These are phyloP conservation scores for Nigrospora osmanthi DNA, from an alignment of 2,329 filamentous ascomycete genomes.

Conservation along the genomic window DNA sequence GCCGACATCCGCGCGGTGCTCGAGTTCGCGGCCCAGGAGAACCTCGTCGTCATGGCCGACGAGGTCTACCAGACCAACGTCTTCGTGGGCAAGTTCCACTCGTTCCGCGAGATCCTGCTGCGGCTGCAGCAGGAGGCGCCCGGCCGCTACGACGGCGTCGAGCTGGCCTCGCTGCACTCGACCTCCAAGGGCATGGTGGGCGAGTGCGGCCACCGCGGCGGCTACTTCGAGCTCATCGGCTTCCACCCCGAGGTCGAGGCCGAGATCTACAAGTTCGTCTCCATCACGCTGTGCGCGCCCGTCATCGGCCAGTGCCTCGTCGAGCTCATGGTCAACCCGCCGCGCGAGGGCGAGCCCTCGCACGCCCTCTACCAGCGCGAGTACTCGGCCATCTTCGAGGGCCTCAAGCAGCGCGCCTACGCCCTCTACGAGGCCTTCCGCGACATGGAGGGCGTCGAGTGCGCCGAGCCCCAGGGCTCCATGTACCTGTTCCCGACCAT, in stretches of 20 bases:
- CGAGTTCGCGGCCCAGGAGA: constrained; percentile 76
- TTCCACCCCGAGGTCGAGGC: constrained; percentile 80
- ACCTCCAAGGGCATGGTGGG: constrained; percentile 98
- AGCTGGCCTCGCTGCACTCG: constrained; percentile 87
- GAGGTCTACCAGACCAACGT: constrained; percentile 99
- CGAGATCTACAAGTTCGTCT: constrained; percentile 98
- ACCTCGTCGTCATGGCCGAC: constrained; percentile 85
- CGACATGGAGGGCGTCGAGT: constrained; percentile 93
- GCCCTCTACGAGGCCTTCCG: constrained; percentile 87
- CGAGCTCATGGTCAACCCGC: constrained; percentile 97
- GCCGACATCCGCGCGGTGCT: constrained; percentile 79
- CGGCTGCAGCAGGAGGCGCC: constrained; percentile 68
- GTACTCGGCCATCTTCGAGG: constrained; percentile 74
- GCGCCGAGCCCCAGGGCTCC: constrained; percentile 80
- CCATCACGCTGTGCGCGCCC: constrained; percentile 91
- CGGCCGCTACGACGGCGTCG: constrained; percentile 73
- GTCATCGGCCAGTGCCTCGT: constrained; percentile 95
- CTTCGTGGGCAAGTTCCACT: constrained; percentile 88
- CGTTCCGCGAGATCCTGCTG: constrained; percentile 86
- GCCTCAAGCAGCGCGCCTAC: constrained; percentile 69
- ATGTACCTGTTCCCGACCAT: constrained; percentile 99
- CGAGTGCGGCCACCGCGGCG: constrained; percentile 94
- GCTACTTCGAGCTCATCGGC: constrained; percentile 92
- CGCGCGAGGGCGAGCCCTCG: constrained; percentile 72
- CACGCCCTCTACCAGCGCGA: constrained; percentile 78